A percentile compares a stretch with the other conserved stretches of the same genome.
Conservation (phyloP, 2,329 filamentous ascomycete species). For the Cladosporium sp. region DNA sequence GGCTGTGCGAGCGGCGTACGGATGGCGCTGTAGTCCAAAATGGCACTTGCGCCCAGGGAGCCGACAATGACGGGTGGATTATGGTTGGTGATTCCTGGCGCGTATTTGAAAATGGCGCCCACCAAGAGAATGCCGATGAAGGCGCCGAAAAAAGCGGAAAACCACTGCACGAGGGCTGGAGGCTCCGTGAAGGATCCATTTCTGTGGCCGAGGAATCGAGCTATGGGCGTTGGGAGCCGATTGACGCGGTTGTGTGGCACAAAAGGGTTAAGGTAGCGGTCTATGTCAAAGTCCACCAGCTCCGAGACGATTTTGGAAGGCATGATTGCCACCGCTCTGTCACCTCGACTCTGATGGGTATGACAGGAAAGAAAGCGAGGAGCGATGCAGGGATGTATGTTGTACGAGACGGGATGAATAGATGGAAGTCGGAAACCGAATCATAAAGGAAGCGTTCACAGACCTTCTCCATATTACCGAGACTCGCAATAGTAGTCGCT, state of each 20-base stretch:
- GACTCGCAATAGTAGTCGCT: neutral
- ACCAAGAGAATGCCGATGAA: slow-evolving; percentile 39
- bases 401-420: too few species aligned
- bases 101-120: slow-evolving; percentile 37
- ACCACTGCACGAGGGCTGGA: slow-evolving; percentile 36
- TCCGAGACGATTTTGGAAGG: slow-evolving; percentile 10
- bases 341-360: too few species aligned
- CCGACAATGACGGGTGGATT: slow-evolving; percentile 41
- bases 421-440: too few species aligned
- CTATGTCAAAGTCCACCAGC: slow-evolving; percentile 61
- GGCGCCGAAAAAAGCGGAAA: slow-evolving; percentile 39
- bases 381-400: neutral
- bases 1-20: slow-evolving; percentile 43
- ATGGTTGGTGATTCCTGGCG: slow-evolving; percentile 30
- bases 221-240: slow-evolving; percentile 57
- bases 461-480: neutral
- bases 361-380: neutral
- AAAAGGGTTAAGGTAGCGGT: slow-evolving; percentile 65
- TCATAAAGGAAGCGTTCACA: neutral
- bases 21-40: slow-evolving; percentile 44
- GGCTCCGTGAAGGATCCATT: slow-evolving; percentile 33
- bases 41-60: slow-evolving; percentile 39
- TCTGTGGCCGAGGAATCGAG: slow-evolving; percentile 56
- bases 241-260: slow-evolving; percentile 61
- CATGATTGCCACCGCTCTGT: neutral